These are phyloP conservation scores for Globisporangium alternatum DNA, from an alignment of 352 stramenopile genomes.

Conservation along the genomic window DNA sequence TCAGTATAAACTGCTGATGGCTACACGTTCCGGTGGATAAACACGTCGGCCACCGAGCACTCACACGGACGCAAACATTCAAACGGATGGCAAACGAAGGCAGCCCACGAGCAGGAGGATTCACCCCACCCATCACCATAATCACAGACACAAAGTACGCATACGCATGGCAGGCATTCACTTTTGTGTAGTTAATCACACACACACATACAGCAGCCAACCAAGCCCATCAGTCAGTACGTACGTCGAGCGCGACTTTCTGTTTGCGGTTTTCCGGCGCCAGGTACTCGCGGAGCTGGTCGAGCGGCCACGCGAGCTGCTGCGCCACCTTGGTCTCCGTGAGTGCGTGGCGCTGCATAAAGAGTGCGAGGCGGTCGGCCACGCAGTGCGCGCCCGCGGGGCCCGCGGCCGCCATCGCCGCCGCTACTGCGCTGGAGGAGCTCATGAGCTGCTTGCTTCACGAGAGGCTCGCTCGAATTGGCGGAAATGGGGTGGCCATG, in stretches of 20 bases:
- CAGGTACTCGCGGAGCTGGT: conserved; percentile 54
- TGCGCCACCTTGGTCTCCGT: conserved; percentile 36
- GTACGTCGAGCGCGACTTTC: conserved; percentile 29
- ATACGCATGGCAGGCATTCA: neutral
- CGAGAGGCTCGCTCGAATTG: conserved; percentile 5
- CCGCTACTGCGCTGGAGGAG: conserved; percentile 24
- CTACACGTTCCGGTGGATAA: neutral
- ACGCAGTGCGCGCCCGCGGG: conserved; percentile 26
- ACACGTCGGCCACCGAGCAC: neutral
- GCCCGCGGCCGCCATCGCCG: conserved; percentile 13
- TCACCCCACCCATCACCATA: neutral
- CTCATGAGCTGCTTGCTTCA: conserved; percentile 12
- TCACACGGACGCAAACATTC: neutral
- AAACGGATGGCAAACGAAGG: neutral
- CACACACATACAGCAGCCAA: neutral
- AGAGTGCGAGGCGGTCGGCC: conserved; percentile 53
- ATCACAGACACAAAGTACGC: neutral
- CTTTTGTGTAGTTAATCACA: neutral
- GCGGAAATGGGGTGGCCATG: neutral
- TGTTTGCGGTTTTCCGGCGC: conserved; percentile 39
- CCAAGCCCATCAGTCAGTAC: conserved; percentile 4
- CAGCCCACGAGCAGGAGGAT: neutral
- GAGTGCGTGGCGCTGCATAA: conserved; percentile 61
- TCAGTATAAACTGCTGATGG: neutral
- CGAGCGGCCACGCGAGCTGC: conserved; percentile 50